phyloP scores from a whole-genome alignment of 345 rosid species.

The Aquilaria yunnanensis region DNA sequence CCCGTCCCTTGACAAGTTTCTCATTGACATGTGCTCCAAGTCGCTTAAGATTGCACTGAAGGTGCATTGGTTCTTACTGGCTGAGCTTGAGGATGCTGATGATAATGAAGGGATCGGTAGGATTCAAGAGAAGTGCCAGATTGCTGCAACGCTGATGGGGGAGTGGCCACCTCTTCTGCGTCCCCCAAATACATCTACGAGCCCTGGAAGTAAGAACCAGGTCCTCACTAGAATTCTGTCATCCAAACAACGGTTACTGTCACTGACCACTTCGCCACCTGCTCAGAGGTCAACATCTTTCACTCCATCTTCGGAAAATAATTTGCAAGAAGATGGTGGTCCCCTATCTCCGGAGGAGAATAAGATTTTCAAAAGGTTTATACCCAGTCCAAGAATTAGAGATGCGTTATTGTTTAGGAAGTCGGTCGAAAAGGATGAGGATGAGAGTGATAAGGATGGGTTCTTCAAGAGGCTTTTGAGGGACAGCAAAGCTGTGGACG shows the following conservation, averaged over 20 bases:
- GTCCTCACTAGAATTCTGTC: constrained; percentile 75
- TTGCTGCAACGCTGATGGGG: constrained; percentile 94
- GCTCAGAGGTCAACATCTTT: constrained; percentile 59
- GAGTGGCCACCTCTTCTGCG: constrained; percentile 84
- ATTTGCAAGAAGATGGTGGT: constrained; percentile 51
- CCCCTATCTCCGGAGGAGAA: neutral
- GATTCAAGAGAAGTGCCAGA: constrained; percentile 98
- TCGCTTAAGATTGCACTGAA: constrained; percentile 88
- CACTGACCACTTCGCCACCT: constrained; percentile 77
- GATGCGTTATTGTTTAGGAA: constrained; percentile 23
- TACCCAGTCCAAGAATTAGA: constrained; percentile 10
- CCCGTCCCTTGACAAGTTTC: constrained; percentile 97
- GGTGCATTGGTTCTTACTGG: constrained; percentile 98
- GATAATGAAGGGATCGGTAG: constrained; percentile 94
- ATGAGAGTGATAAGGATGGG: neutral
- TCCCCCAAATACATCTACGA: constrained; percentile 38
- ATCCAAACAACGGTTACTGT: constrained; percentile 83
- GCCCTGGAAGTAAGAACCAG: constrained; percentile 87
- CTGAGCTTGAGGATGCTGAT: constrained; percentile 92
- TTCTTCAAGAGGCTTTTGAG: constrained; percentile 6
- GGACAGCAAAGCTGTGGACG: neutral
- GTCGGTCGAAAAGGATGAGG: constrained; percentile 7
- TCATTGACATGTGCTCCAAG: constrained; percentile 79
- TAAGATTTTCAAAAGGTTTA: constrained; percentile 1
- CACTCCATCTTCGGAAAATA: constrained; percentile 53